These are phyloP conservation scores for Epichloe baconii DNA, from an alignment of 2,329 filamentous ascomycete genomes.

Conservation along the genomic window DNA sequence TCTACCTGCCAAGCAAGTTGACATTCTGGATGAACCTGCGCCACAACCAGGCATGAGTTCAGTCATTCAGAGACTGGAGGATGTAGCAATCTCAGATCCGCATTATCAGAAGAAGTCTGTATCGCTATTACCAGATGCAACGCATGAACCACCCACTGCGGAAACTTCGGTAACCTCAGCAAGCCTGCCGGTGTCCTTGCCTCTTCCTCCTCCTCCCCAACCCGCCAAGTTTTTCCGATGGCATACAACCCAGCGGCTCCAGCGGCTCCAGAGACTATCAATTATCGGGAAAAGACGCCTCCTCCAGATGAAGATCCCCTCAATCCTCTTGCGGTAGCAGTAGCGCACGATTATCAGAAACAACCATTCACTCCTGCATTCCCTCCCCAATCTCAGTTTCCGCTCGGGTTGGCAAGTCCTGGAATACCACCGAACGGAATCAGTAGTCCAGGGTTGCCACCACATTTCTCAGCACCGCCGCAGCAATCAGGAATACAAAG, in stretches of 20 bases:
- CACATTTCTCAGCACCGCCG: conserved; percentile 25
- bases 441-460: conserved; percentile 16
- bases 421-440: conserved; percentile 12
- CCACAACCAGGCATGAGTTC: conserved; percentile 46
- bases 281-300: conserved; percentile 67
- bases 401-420: conserved; percentile 31
- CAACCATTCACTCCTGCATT: conserved; percentile 40
- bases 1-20: conserved; percentile 45
- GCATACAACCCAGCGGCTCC: conserved; percentile 72
- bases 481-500: conserved; percentile 34
- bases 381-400: conserved; percentile 29
- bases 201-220: conserved; percentile 12
- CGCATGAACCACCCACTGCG: conserved; percentile 9
- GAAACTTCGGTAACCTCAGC: background rate
- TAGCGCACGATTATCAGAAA: conserved; percentile 42
- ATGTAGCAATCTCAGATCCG: conserved; percentile 50
- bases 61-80: conserved; percentile 62
- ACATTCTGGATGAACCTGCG: conserved; percentile 51
- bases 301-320: conserved; percentile 54
- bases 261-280: conserved; percentile 57
- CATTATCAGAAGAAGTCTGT: conserved; percentile 26
- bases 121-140: conserved; percentile 6
- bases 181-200: conserved; percentile 9
- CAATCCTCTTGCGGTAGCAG: conserved; percentile 44
- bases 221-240: conserved; percentile 46